phyloP scores from a whole-genome alignment of 768 basidiomycete species.

The Phaffia australis region DNA sequence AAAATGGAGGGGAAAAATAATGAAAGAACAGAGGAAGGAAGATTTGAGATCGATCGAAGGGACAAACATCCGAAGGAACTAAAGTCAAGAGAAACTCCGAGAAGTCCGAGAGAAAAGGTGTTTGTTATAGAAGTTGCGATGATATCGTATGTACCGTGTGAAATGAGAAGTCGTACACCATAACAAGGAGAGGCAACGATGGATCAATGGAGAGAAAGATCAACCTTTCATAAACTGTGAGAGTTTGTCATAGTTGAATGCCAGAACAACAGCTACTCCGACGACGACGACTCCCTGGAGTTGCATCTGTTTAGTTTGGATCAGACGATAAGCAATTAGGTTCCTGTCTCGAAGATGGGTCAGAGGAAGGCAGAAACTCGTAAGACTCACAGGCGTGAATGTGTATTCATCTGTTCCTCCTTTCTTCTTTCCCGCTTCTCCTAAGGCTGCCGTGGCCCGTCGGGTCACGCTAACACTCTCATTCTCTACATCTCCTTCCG shows the following conservation, averaged over 20 bases:
- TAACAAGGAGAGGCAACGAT: background rate
- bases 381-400: slow-evolving; percentile 2
- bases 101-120: no score
- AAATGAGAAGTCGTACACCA: no score
- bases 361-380: background rate
- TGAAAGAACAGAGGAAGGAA: no score
- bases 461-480: background rate
- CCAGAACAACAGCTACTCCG: slow-evolving; percentile 12
- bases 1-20: no score
- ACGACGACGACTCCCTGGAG: slow-evolving; percentile 16
- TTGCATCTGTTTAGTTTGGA: background rate
- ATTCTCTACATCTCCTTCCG: slow-evolving; percentile 11
- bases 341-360: background rate
- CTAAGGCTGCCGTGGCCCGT: background rate
- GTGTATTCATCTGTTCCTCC: no score
- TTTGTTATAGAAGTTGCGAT: no score
- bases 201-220: background rate
- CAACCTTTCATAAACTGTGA: slow-evolving; percentile 33
- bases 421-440: background rate
- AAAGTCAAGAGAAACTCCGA: no score
- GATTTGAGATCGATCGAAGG: no score
- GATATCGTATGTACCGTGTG: no score
- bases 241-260: slow-evolving; percentile 19
- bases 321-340: background rate
- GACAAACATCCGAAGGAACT: no score